Conservation (phyloP, 495 filamentous ascomycete species). For the Glarea lozoyensis region DNA sequence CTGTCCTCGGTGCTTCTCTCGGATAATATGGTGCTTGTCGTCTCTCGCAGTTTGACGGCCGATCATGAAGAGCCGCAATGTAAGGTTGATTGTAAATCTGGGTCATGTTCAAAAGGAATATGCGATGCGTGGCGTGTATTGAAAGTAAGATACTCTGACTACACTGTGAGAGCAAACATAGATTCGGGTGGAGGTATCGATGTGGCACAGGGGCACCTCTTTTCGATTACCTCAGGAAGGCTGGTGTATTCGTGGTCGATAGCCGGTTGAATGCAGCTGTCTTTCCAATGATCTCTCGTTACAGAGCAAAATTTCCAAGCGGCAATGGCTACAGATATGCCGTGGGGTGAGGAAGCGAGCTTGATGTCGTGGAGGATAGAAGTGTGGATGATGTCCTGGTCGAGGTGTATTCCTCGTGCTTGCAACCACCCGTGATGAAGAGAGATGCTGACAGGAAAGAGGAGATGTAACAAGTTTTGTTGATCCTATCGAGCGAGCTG, state of each 20-base stretch:
- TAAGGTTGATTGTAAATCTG: slow-evolving; percentile 20
- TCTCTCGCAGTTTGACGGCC: slow-evolving; percentile 8
- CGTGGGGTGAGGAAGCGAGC: slow-evolving; percentile 3
- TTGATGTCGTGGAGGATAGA: no score
- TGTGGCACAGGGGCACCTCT: slow-evolving; percentile 16
- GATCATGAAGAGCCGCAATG: slow-evolving; percentile 12
- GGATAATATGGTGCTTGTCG: slow-evolving; percentile 4
- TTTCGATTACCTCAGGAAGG: slow-evolving; percentile 13
- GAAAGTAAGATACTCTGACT: slow-evolving; percentile 5
- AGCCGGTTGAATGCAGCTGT: slow-evolving; percentile 16
- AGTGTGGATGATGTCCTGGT: no score
- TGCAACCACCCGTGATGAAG: no score
- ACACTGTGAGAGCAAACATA: slow-evolving; percentile 3
- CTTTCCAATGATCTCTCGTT: slow-evolving; percentile 4
- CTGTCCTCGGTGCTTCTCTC: background rate
- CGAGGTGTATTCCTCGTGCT: no score
- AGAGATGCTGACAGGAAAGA: slow-evolving; percentile 1
- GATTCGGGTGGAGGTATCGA: slow-evolving; percentile 10
- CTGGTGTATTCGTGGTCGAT: slow-evolving; percentile 2
- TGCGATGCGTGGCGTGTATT: no score
- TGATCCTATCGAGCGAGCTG: no score
- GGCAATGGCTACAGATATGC: slow-evolving; percentile 18
- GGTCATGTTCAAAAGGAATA: slow-evolving; percentile 16
- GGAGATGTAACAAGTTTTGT: background rate
- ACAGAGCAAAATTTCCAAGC: slow-evolving; percentile 7